Percentiles rank a stretch among this genome's conserved stretches.
phyloP scores from a whole-genome alignment of 495 filamentous ascomycete species.

The Hyaloscypha variabilis region DNA sequence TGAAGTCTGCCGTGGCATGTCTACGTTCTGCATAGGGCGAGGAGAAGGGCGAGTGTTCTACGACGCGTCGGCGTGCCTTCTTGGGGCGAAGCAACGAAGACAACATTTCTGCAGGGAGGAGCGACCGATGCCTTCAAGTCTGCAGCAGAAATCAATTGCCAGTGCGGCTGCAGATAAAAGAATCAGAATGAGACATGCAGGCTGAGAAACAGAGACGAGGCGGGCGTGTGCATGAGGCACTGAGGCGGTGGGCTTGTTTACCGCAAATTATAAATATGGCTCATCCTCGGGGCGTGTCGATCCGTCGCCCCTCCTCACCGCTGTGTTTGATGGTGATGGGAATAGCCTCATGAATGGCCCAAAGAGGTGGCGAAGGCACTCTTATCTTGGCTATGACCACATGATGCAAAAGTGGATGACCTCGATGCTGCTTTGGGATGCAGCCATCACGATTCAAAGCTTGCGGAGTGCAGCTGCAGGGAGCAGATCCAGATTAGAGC shows the following conservation, averaged over 20 bases:
- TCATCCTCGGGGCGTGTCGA: constrained; percentile 5
- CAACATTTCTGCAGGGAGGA: constrained; percentile 29
- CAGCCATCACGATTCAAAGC: constrained; percentile 13
- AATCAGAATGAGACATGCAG: constrained; percentile 3
- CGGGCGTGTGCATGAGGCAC: background rate
- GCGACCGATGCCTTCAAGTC: background rate
- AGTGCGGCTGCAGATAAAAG: background rate
- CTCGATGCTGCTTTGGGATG: constrained; percentile 2
- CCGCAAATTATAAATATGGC: background rate
- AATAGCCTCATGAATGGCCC: constrained; percentile 17
- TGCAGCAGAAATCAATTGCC: background rate
- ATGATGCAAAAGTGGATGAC: constrained; percentile 6
- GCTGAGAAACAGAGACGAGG: background rate
- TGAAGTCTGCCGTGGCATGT: constrained; percentile 60
- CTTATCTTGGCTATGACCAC: constrained; percentile 14
- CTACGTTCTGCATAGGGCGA: constrained; percentile 41
- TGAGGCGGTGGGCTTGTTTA: background rate
- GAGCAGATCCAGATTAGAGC: constrained; percentile 4
- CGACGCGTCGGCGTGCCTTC: constrained; percentile 31
- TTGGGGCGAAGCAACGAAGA: constrained; percentile 35
- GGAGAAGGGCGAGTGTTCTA: constrained; percentile 48
- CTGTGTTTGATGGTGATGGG: background rate
- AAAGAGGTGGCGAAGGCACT: background rate
- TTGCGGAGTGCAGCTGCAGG: constrained; percentile 9
- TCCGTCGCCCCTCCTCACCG: background rate